These are phyloP conservation scores for Allantophomopsis lycopodina DNA, from an alignment of 2,329 filamentous ascomycete genomes.

Conservation along the genomic window DNA sequence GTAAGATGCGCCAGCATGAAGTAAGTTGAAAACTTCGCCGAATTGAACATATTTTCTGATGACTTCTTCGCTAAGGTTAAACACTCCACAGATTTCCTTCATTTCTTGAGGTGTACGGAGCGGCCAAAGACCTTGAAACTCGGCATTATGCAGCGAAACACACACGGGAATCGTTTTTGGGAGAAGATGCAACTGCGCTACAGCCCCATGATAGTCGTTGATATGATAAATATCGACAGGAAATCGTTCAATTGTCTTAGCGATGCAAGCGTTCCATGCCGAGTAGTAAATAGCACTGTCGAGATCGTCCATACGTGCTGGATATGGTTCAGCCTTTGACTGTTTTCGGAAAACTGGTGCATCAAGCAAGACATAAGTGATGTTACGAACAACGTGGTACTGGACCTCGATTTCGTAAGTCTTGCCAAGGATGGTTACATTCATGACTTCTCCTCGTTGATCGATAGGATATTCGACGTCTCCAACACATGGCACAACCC, in stretches of 20 bases:
- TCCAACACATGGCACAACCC: slow-evolving; percentile 46
- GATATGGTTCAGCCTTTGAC: slow-evolving; percentile 46
- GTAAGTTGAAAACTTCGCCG: slow-evolving; percentile 53
- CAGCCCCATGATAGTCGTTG: slow-evolving; percentile 49
- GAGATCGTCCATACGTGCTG: slow-evolving; percentile 53
- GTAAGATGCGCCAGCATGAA: slow-evolving; percentile 52
- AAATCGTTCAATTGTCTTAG: slow-evolving; percentile 45
- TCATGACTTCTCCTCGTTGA: slow-evolving; percentile 40
- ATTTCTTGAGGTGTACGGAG: slow-evolving; percentile 46
- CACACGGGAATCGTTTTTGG: slow-evolving; percentile 46
- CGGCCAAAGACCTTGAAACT: slow-evolving; percentile 55
- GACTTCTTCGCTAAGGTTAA: slow-evolving; percentile 41
- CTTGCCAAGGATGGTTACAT: slow-evolving; percentile 43
- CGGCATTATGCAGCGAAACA: slow-evolving; percentile 52
- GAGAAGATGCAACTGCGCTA: slow-evolving; percentile 51
- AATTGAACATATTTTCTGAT: slow-evolving; percentile 50
- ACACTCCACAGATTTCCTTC: slow-evolving; percentile 48
- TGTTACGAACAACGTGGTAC: slow-evolving; percentile 47
- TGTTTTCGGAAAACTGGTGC: slow-evolving; percentile 52
- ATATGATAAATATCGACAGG: slow-evolving; percentile 48
- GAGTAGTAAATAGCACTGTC: slow-evolving; percentile 54
- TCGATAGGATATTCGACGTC: slow-evolving; percentile 49
- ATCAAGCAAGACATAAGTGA: slow-evolving; percentile 53
- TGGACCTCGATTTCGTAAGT: slow-evolving; percentile 47
- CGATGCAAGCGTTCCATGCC: slow-evolving; percentile 56